phyloP scores from a whole-genome alignment of 2,329 filamentous ascomycete species.

The Aspergillus clavatus region DNA sequence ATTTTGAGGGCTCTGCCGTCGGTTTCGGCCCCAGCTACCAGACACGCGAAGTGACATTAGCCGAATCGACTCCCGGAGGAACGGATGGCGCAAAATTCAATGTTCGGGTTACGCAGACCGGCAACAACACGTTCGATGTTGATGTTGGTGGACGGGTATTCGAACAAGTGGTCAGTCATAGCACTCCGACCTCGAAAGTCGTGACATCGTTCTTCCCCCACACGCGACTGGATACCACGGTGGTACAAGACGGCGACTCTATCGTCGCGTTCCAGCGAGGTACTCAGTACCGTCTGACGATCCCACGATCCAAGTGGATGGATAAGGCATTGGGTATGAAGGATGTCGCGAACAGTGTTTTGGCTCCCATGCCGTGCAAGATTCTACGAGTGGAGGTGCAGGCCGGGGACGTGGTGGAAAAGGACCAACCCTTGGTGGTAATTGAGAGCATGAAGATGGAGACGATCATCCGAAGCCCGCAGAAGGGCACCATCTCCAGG shows the following conservation, averaged over 20 bases:
- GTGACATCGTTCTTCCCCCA: slow-evolving; percentile 75
- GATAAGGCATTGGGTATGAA: slow-evolving; percentile 82
- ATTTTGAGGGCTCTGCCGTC: slow-evolving; percentile 33
- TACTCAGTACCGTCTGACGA: slow-evolving; percentile 52
- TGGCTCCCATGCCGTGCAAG: slow-evolving; percentile 97
- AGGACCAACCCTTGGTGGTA: slow-evolving; percentile 83
- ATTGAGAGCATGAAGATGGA: slow-evolving; percentile 93
- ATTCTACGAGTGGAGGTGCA: slow-evolving; percentile 82
- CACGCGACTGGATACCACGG: slow-evolving; percentile 71
- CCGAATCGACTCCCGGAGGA: slow-evolving; percentile 43
- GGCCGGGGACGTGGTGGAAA: slow-evolving; percentile 75
- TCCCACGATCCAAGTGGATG: slow-evolving; percentile 67
- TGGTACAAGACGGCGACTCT: slow-evolving; percentile 52
- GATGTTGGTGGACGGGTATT: slow-evolving; percentile 38
- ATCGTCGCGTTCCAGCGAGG: slow-evolving; percentile 74
- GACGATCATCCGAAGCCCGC: slow-evolving; percentile 73
- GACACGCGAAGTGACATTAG: slow-evolving; percentile 57
- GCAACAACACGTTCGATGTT: slow-evolving; percentile 47
- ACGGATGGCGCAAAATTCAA: slow-evolving; percentile 36
- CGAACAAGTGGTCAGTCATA: slow-evolving; percentile 46
- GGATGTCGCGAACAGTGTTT: slow-evolving; percentile 73
- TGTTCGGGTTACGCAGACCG: slow-evolving; percentile 51
- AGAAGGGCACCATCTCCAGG: slow-evolving; percentile 65
- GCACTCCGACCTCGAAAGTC: slow-evolving; percentile 42
- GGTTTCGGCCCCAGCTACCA: slow-evolving; percentile 62